A percentile compares a stretch with the other conserved stretches of the same genome.
Evolutionary conservation across 176 grass and related monocot species (phyloP).

Genomic region (Ensete glaucum): DNA sequence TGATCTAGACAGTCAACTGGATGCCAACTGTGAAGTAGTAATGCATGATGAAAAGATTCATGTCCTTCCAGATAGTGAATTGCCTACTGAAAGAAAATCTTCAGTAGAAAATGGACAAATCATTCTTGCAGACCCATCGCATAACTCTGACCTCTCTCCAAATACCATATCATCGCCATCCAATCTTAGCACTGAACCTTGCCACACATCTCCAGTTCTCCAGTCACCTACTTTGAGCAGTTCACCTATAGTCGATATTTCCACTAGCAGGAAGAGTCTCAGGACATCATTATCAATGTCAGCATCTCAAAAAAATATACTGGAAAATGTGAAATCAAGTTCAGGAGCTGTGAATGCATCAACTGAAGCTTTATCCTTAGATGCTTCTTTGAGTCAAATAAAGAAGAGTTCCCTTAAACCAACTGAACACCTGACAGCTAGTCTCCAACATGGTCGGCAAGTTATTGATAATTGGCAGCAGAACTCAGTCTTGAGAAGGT

Average conservation of each 20-base stretch:
- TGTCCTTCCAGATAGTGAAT: neutral
- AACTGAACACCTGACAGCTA: constrained; percentile 48
- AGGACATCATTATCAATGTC: constrained; percentile 32
- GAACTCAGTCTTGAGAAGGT: constrained; percentile 53
- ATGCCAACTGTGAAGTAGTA: neutral
- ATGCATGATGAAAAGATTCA: neutral
- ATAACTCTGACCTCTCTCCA: neutral
- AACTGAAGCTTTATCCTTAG: constrained; percentile 6
- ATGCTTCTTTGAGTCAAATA: constrained; percentile 3
- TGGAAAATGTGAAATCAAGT: constrained; percentile 6
- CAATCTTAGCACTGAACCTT: constrained; percentile 27
- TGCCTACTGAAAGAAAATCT: neutral
- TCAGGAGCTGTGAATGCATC: constrained; percentile 4
- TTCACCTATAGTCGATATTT: constrained; percentile 24
- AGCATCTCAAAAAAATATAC: constrained; percentile 31
- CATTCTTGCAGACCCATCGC: neutral
- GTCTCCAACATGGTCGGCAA: constrained; percentile 72
- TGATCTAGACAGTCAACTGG: neutral
- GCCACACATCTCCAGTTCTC: constrained; percentile 8
- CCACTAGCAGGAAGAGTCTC: constrained; percentile 31
- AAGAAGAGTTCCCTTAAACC: neutral
- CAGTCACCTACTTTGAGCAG: constrained; percentile 11
- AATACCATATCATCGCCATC: neutral
- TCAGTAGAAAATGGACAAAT: neutral
- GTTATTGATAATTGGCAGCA: constrained; percentile 56